Conservation (phyloP, 169 alveolate species). For the Plasmodium gallinaceum region DNA sequence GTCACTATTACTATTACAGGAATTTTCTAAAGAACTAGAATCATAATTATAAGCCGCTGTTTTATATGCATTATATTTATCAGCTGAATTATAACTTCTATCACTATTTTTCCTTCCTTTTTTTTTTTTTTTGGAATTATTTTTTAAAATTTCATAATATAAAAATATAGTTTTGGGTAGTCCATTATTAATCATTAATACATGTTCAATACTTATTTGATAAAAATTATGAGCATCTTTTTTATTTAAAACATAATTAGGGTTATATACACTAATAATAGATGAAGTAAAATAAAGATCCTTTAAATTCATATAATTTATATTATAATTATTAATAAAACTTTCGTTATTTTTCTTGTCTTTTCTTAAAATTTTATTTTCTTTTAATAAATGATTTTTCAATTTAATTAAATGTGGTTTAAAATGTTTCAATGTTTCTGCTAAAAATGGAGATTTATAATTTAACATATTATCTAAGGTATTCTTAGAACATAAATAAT, state of each 20-base stretch:
- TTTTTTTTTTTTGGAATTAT: conserved; percentile 16
- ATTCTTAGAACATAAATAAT: conserved; percentile 50
- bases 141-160: conserved; percentile 25
- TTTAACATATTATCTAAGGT: conserved; percentile 68
- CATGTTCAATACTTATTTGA: conserved; percentile 68
- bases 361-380: conserved; percentile 31
- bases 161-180: conserved; percentile 60
- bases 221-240: conserved; percentile 74
- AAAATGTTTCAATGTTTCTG: conserved; percentile 33
- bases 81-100: conserved; percentile 13
- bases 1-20: conserved; percentile 5
- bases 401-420: conserved; percentile 50
- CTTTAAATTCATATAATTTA: conserved; percentile 60
- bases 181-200: conserved; percentile 68
- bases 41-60: neutral
- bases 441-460: conserved; percentile 63
- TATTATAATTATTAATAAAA: conserved; percentile 38
- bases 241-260: conserved; percentile 49
- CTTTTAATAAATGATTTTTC: conserved; percentile 45
- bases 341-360: conserved; percentile 14
- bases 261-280: conserved; percentile 66
- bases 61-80: conserved; percentile 9
- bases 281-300: conserved; percentile 61
- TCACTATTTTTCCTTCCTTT: conserved; percentile 16
- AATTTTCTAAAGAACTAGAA: conserved; percentile 6